Conservation (phyloP, 495 filamentous ascomycete species). For the Lasiosphaeria miniovina region DNA sequence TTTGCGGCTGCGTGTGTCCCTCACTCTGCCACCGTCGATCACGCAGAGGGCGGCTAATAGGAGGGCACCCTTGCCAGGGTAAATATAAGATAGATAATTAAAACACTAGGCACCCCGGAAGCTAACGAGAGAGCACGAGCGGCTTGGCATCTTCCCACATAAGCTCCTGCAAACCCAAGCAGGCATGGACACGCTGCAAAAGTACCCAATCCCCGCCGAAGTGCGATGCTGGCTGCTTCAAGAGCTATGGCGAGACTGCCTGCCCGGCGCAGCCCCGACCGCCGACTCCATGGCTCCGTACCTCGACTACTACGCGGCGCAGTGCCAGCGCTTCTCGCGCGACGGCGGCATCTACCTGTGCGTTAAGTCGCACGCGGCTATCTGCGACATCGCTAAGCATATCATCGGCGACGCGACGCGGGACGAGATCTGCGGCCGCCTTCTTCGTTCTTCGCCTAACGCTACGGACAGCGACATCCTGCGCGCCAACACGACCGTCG, state of each 20-base stretch:
- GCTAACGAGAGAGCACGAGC: not conserved
- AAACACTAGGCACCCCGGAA: too few relatives aligned
- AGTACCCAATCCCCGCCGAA: slow-evolving; percentile 2
- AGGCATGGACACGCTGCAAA: slow-evolving; percentile 6
- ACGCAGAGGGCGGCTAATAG: too few relatives aligned
- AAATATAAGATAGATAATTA: too few relatives aligned
- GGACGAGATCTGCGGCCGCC: not conserved
- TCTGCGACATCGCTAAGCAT: slow-evolving; percentile 1
- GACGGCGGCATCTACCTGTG: slow-evolving; percentile 8
- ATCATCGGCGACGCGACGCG: slow-evolving; percentile 7
- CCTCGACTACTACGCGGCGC: slow-evolving; percentile 8
- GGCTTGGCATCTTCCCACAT: too few relatives aligned
- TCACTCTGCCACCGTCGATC: too few relatives aligned
- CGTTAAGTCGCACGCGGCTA: slow-evolving; percentile 3
- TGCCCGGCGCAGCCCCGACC: not conserved
- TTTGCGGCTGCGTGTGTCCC: too few relatives aligned
- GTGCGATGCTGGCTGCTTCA: not conserved
- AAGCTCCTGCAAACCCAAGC: not conserved
- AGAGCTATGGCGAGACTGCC: slow-evolving; percentile 2
- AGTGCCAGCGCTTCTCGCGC: slow-evolving; percentile 5
- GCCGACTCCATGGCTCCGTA: slow-evolving; percentile 1
- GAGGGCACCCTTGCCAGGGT: not conserved
- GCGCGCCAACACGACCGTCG: not conserved
- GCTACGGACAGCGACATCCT: too few relatives aligned
- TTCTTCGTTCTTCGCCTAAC: too few relatives aligned